phyloP scores from a whole-genome alignment of 2,329 filamentous ascomycete genomes.

The Cladophialophora chaetospira region DNA sequence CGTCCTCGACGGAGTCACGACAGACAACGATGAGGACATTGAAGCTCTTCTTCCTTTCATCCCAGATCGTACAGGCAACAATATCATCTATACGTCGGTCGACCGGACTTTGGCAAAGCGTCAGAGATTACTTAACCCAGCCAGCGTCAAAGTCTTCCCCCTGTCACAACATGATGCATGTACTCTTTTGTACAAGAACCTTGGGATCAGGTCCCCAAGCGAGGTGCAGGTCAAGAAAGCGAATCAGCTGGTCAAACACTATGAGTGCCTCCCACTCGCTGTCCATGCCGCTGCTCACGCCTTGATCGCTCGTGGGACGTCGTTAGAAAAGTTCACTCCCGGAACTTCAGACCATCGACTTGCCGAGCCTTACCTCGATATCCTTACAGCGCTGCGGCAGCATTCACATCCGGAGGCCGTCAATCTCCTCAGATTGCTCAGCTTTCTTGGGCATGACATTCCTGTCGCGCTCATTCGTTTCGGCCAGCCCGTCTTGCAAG shows the following conservation, averaged over 20 bases:
- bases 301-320: slow-evolving; percentile 62
- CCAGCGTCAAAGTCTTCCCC: slow-evolving; percentile 58
- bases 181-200: slow-evolving; percentile 62
- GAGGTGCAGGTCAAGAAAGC: slow-evolving; percentile 59
- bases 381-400: slow-evolving; percentile 49
- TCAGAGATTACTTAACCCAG: slow-evolving; percentile 61
- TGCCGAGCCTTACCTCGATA: slow-evolving; percentile 50
- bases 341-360: slow-evolving; percentile 59
- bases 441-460: slow-evolving; percentile 66
- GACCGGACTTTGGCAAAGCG: slow-evolving; percentile 59
- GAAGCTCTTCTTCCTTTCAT: slow-evolving; percentile 60
- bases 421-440: slow-evolving; percentile 65
- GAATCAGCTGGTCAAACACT: slow-evolving; percentile 63
- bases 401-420: slow-evolving; percentile 55
- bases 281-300: slow-evolving; percentile 67
- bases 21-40: slow-evolving; percentile 57
- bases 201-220: slow-evolving; percentile 59
- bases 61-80: slow-evolving; percentile 64
- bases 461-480: slow-evolving; percentile 67
- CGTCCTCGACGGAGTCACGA: slow-evolving; percentile 67
- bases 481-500: slow-evolving; percentile 46
- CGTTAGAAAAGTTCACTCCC: slow-evolving; percentile 61
- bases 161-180: slow-evolving; percentile 61
- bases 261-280: slow-evolving; percentile 67
- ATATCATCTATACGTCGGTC: slow-evolving; percentile 69